Percentiles rank a stretch among this genome's conserved stretches.
Evolutionary conservation across 768 basidiomycete species (phyloP).

Genomic region (Russula earlei): DNA sequence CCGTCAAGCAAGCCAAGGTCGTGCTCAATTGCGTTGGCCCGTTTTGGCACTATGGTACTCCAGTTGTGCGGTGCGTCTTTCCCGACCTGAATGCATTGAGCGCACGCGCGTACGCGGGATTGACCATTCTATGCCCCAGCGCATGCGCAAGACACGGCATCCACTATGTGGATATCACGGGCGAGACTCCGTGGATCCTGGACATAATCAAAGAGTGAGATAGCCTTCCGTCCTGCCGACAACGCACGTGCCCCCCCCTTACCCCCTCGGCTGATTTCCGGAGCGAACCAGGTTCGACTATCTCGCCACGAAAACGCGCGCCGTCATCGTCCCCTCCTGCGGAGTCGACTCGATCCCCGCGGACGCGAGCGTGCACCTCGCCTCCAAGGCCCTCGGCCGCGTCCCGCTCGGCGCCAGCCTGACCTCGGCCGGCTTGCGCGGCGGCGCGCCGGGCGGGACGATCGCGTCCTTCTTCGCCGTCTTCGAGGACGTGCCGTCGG

Average conservation of each 20-base stretch:
- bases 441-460: slow-evolving; percentile 59
- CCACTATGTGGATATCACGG: slow-evolving; percentile 82
- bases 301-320: slow-evolving; percentile 54
- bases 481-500: slow-evolving; percentile 27
- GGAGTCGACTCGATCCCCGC: slow-evolving; percentile 74
- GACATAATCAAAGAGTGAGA: slow-evolving; percentile 52
- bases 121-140: slow-evolving; percentile 25
- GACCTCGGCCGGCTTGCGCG: slow-evolving; percentile 39
- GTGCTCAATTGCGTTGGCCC: slow-evolving; percentile 76
- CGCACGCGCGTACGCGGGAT: not conserved
- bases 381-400: slow-evolving; percentile 56
- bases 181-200: slow-evolving; percentile 59
- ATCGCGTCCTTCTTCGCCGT: slow-evolving; percentile 32
- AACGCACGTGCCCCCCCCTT: too few relatives aligned
- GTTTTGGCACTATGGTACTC: slow-evolving; percentile 61
- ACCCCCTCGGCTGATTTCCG: too few relatives aligned
- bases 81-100: not conserved
- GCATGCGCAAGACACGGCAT: slow-evolving; percentile 65
- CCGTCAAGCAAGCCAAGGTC: slow-evolving; percentile 49
- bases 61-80: slow-evolving; percentile 50
- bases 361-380: slow-evolving; percentile 58
- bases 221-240: too few relatives aligned
- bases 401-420: slow-evolving; percentile 45
- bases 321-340: slow-evolving; percentile 71
- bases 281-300: slow-evolving; percentile 51